phyloP scores from a whole-genome alignment of 1,139 yeast species.

The Suhomyces kunorum region DNA sequence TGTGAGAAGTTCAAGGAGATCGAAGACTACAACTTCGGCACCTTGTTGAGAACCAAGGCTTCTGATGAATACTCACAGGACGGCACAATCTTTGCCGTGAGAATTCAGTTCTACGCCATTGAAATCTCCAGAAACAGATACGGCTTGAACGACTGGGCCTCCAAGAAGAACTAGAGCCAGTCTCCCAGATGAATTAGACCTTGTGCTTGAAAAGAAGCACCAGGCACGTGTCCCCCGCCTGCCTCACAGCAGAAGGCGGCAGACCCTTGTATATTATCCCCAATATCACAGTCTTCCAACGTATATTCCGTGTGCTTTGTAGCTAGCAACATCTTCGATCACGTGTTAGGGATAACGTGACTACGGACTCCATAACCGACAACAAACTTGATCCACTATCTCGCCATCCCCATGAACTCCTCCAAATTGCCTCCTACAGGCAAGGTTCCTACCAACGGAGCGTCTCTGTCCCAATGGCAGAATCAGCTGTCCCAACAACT shows the following conservation, averaged over 20 bases:
- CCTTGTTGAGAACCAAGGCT: conserved; percentile 74
- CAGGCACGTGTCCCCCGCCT: too few relatives aligned
- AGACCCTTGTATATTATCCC: conserved; percentile 1
- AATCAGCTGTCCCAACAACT: conserved; percentile 15
- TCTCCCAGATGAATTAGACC: too few relatives aligned
- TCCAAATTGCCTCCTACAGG: conserved; percentile 9
- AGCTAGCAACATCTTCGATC: neutral
- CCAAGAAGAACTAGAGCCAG: conserved; percentile 24
- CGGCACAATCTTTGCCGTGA: conserved; percentile 84
- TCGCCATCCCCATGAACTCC: conserved; percentile 12
- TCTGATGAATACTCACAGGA: conserved; percentile 77
- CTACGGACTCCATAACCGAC: neutral
- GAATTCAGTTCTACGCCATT: conserved; percentile 92
- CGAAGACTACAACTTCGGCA: conserved; percentile 95
- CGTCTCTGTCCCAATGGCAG: conserved; percentile 17
- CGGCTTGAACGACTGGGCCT: conserved; percentile 91
- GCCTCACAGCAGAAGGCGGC: too few relatives aligned
- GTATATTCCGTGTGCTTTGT: too few relatives aligned
- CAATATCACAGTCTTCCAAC: neutral
- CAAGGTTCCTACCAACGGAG: conserved; percentile 7
- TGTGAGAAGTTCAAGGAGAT: conserved; percentile 80
- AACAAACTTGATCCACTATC: neutral
- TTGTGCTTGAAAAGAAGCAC: too few relatives aligned
- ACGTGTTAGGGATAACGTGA: conserved; percentile 1
- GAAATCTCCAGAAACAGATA: conserved; percentile 91